Evolutionary conservation across 192 early-diverging fungal species (phyloP).

Genomic region (Coemansia sp.): DNA sequence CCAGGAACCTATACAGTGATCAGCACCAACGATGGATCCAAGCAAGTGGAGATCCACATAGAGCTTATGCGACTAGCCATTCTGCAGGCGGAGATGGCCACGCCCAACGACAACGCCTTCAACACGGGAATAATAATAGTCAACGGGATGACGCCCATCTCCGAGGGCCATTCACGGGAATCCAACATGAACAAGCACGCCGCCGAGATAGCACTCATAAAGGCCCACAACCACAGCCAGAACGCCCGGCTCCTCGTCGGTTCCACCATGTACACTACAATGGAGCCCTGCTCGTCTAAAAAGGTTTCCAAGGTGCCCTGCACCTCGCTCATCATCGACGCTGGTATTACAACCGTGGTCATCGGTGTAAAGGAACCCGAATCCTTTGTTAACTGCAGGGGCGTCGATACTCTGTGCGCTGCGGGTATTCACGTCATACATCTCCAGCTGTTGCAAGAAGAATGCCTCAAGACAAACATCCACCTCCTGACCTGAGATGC

Average conservation of each 20-base stretch:
- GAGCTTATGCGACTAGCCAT: slow-evolving; percentile 51
- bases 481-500: slow-evolving; percentile 46
- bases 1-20: slow-evolving; percentile 38
- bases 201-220: slow-evolving; percentile 25
- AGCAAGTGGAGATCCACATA: slow-evolving; percentile 41
- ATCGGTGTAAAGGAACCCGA: slow-evolving; percentile 87
- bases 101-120: slow-evolving; percentile 31
- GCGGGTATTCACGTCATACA: slow-evolving; percentile 76
- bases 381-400: slow-evolving; percentile 81
- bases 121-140: slow-evolving; percentile 35
- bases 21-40: slow-evolving; percentile 31
- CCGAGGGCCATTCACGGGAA: slow-evolving; percentile 39
- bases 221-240: slow-evolving; percentile 13
- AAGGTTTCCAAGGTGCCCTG: slow-evolving; percentile 77
- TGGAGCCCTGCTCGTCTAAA: slow-evolving; percentile 90
- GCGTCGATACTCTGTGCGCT: slow-evolving; percentile 64
- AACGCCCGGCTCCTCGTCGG: slow-evolving; percentile 27
- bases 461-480: slow-evolving; percentile 71
- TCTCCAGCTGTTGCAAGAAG: slow-evolving; percentile 69
- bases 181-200: slow-evolving; percentile 21
- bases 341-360: slow-evolving; percentile 71
- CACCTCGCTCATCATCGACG: slow-evolving; percentile 70
- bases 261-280: slow-evolving; percentile 88
- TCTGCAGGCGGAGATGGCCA: slow-evolving; percentile 30
- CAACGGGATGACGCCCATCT: slow-evolving; percentile 25